These are phyloP conservation scores for Neotropicomus parvogracilis DNA, from an alignment of 1,284 basidiomycete species.

Conservation along the genomic window DNA sequence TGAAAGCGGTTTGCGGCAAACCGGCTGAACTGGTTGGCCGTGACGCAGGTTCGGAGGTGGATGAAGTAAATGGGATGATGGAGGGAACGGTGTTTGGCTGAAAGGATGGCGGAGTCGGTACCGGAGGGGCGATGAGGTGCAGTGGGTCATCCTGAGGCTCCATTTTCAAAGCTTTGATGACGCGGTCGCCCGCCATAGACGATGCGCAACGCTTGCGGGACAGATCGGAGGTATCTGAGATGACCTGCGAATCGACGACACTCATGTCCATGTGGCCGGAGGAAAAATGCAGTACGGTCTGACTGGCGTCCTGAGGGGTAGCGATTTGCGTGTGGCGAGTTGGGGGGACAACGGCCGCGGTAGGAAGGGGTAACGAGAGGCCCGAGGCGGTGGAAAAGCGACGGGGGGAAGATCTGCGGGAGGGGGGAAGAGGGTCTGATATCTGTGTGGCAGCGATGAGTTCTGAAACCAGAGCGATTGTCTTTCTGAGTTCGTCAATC, in stretches of 20 bases:
- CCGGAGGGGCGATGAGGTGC: conserved; percentile 29
- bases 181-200: conserved; percentile 57
- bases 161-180: conserved; percentile 61
- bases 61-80: conserved; percentile 26
- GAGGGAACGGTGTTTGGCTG: conserved; percentile 21
- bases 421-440: conserved; percentile 33
- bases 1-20: conserved; percentile 26
- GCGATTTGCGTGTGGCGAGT: conserved; percentile 18
- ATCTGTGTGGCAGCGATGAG: conserved; percentile 47
- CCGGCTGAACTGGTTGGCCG: conserved; percentile 43
- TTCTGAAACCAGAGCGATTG: conserved; percentile 45
- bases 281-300: conserved; percentile 21
- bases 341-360: conserved; percentile 16
- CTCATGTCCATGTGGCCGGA: conserved; percentile 15
- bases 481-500: conserved; percentile 47
- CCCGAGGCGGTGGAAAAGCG: conserved; percentile 19
- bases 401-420: conserved; percentile 29
- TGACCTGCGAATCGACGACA: conserved; percentile 22
- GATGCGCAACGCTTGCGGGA: conserved; percentile 67
- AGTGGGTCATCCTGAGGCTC: conserved; percentile 59
- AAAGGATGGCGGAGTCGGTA: conserved; percentile 28
- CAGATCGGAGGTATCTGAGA: conserved; percentile 28
- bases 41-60: conserved; percentile 37
- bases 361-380: conserved; percentile 14
- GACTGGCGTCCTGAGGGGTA: conserved; percentile 22